Percentiles rank a stretch among this genome's conserved stretches.
These are phyloP conservation scores for Puccinia coronata DNA, from an alignment of 1,284 basidiomycete species.

Conservation along the genomic window DNA sequence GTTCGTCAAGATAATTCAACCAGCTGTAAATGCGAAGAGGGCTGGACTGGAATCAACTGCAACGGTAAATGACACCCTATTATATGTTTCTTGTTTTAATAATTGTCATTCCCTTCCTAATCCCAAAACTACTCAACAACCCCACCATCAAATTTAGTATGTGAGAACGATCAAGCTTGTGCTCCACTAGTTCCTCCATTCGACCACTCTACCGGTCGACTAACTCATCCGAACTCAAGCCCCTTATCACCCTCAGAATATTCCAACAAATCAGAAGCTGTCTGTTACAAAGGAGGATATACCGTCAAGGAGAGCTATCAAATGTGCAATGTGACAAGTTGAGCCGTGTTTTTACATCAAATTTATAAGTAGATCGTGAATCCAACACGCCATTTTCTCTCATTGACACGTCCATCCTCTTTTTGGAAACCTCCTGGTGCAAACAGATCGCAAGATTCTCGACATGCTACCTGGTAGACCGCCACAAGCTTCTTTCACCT, in stretches of 20 bases:
- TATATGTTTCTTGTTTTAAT: too few relatives aligned
- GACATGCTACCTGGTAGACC: slow-evolving; percentile 83
- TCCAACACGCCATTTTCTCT: too few relatives aligned
- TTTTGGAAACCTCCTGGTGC: background rate
- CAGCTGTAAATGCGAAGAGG: slow-evolving; percentile 81
- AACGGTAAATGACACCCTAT: slow-evolving; percentile 67
- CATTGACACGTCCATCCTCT: background rate
- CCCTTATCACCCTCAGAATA: slow-evolving; percentile 56
- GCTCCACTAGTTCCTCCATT: slow-evolving; percentile 51
- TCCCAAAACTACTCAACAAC: background rate
- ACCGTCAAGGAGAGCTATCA: slow-evolving; percentile 91
- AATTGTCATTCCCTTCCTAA: background rate
- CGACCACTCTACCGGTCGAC: slow-evolving; percentile 68
- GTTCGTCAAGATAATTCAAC: slow-evolving; percentile 73
- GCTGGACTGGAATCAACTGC: slow-evolving; percentile 94
- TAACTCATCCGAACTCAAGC: slow-evolving; percentile 52
- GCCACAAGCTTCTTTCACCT: slow-evolving; percentile 93
- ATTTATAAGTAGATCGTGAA: too few relatives aligned
- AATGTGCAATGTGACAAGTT: slow-evolving; percentile 96
- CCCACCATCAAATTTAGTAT: slow-evolving; percentile 63
- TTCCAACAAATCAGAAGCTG: slow-evolving; percentile 66
- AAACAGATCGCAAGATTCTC: slow-evolving; percentile 77
- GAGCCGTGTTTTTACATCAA: slow-evolving; percentile 60
- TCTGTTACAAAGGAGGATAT: slow-evolving; percentile 87
- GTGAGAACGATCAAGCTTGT: slow-evolving; percentile 77